phyloP scores from a whole-genome alignment of 2,329 filamentous ascomycete genomes.

The Cladophialophora chaetospira region DNA sequence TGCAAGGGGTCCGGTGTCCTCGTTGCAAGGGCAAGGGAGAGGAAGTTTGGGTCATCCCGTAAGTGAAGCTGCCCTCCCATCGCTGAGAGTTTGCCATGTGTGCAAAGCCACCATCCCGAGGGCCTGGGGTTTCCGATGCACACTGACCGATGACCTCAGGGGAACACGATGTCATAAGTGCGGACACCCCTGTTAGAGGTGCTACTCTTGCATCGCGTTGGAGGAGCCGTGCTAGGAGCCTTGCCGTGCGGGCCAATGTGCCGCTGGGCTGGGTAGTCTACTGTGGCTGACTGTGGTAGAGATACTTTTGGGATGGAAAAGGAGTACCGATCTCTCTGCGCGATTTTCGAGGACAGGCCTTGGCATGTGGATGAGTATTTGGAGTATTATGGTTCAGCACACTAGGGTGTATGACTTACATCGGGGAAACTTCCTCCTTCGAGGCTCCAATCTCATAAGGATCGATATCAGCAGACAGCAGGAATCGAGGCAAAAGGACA shows the following conservation, averaged over 20 bases:
- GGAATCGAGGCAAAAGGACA: background rate
- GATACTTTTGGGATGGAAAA: too few species aligned
- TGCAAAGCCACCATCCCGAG: background rate
- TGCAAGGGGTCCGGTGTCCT: conserved; percentile 49
- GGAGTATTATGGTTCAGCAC: too few species aligned
- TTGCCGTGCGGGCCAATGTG: background rate
- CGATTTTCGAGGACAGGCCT: too few species aligned
- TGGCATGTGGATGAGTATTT: too few species aligned
- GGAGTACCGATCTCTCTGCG: too few species aligned
- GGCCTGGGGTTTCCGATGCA: background rate
- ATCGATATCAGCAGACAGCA: background rate
- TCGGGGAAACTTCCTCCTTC: conserved; percentile 1
- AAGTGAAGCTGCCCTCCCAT: background rate
- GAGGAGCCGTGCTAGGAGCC: background rate
- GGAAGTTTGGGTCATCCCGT: conserved; percentile 49
- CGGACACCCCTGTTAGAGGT: conserved; percentile 38
- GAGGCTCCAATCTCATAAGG: background rate
- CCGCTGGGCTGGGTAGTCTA: background rate
- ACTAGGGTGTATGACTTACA: background rate
- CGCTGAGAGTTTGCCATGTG: background rate
- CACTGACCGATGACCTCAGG: conserved; percentile 2
- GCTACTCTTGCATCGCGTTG: background rate
- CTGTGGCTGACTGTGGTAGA: too few species aligned
- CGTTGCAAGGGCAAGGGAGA: conserved; percentile 40
- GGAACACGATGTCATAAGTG: conserved; percentile 50